Percentiles rank a stretch among this genome's conserved stretches.
These are phyloP conservation scores for Hansenula anomala DNA, from an alignment of 1,139 yeast species.

Conservation along the genomic window DNA sequence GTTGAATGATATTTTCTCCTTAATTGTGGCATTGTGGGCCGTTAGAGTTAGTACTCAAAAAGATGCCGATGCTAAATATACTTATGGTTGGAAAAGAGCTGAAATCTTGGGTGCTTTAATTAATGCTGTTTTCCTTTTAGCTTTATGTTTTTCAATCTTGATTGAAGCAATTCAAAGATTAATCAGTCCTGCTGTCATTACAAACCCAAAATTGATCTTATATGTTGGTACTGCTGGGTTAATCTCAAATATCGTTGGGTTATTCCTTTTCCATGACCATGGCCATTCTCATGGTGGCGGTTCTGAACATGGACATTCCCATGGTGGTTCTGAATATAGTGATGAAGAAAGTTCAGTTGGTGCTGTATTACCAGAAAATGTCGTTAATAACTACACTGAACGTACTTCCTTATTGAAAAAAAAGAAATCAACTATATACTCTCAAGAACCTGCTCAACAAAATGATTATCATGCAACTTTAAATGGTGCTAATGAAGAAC, in stretches of 20 bases:
- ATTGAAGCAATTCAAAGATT: conserved; percentile 92
- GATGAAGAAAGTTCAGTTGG: conserved; percentile 17
- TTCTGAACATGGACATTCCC: conserved; percentile 40
- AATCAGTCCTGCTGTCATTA: conserved; percentile 71
- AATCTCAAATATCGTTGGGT: conserved; percentile 75
- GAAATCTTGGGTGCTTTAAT: conserved; percentile 91
- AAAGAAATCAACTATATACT: conserved; percentile 3
- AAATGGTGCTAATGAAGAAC: conserved; percentile 20
- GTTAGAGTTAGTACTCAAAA: conserved; percentile 81
- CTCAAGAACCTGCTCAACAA: conserved; percentile 8
- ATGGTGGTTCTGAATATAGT: conserved; percentile 28
- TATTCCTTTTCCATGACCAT: conserved; percentile 87
- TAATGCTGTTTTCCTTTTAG: conserved; percentile 88
- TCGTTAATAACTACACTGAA: conserved; percentile 20
- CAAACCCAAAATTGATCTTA: conserved; percentile 75
- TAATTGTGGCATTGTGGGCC: conserved; percentile 94
- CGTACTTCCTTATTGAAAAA: conserved; percentile 10
- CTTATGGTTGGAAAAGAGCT: conserved; percentile 96
- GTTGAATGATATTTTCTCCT: conserved; percentile 90
- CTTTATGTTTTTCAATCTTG: conserved; percentile 86
- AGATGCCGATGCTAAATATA: conserved; percentile 82
- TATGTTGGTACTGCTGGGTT: conserved; percentile 83
- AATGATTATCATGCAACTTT: conserved; percentile 10
- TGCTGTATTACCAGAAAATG: conserved; percentile 27
- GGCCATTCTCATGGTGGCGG: conserved; percentile 57